Base-by-base conservation (phyloP, 768 basidiomycete genomes). In the Mycena floridula region DNA sequence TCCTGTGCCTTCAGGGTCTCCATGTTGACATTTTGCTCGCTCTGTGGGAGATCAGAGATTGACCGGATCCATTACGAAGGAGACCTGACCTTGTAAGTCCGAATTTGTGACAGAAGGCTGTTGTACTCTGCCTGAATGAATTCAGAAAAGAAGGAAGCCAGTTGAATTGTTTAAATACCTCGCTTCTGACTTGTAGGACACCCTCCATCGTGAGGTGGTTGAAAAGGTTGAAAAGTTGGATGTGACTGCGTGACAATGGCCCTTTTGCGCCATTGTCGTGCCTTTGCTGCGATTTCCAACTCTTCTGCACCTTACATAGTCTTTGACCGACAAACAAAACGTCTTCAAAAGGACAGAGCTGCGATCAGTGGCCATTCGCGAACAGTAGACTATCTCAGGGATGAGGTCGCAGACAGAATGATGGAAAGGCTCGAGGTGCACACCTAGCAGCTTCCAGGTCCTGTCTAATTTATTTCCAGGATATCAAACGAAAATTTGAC, bases 321-420 rank as follows among this genome's bases (percentile, higher is more conserved):
- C 6, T 98, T 98, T 56, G 93, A 98, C 62, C 80, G 93, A 26
- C 63, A 70, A 37, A 80, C 70, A 7, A 98, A 98, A 63, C 72
- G 65, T 30, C 56, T 78, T 6, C 94, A 98, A 64, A 82, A 77
- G 54, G 83, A 97, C 59, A 67, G 80, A 11, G 84, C 90, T 0
- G 87, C 80, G 4, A 70, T 82, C 44, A 71, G 66, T 37, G 82
- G 85, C 16, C 61, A 64, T 20, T 92, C 88, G 54, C 72, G 79
- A 54, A 78, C 81, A 0, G 91, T 93, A 5, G 95, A 99, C 70
- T 97, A 97, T 63, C 68, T 99, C 23, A 77, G 90, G 32, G 78
- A 90, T 45, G 95, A 95, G 59, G 81, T 94, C 7, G 92, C 94
- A 18, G 89, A 92, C 50, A 73, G 85, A 47, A 77, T 98, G 76